A percentile compares a stretch with the other conserved stretches of the same genome.
phyloP scores from a whole-genome alignment of 257 asterid species.

The Ballota nigra region DNA sequence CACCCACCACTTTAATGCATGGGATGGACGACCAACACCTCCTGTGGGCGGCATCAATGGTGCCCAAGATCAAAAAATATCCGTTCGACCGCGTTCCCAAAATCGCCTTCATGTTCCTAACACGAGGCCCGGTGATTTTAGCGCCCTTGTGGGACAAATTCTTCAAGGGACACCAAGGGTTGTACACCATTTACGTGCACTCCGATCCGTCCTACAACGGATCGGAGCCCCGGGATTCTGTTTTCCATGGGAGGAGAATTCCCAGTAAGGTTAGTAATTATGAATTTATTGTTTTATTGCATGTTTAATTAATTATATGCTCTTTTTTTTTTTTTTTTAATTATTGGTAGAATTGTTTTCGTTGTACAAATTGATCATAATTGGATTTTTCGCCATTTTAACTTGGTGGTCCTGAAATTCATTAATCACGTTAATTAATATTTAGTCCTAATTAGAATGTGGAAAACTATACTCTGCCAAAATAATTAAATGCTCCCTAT shows the following conservation, averaged over 20 bases:
- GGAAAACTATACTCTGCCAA: not conserved
- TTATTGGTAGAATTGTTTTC: not conserved
- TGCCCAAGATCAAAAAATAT: conserved; percentile 28
- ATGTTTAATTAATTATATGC: not conserved
- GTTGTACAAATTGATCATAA: too few relatives aligned
- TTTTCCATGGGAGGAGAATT: conserved; percentile 66
- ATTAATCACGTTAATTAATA: not conserved
- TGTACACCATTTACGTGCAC: conserved; percentile 62
- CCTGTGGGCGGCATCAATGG: conserved; percentile 61
- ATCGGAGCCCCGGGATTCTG: conserved; percentile 50
- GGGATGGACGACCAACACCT: conserved; percentile 60
- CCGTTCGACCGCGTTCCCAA: conserved; percentile 40
- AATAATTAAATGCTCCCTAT: not conserved
- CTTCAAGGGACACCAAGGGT: conserved; percentile 47
- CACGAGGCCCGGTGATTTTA: conserved; percentile 47
- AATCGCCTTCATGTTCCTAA: conserved; percentile 68
- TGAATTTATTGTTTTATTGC: not conserved
- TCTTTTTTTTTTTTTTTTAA: not conserved
- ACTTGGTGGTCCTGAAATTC: not conserved
- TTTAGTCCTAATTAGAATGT: not conserved
- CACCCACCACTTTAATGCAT: conserved; percentile 40
- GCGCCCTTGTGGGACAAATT: conserved; percentile 70
- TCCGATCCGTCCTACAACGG: conserved; percentile 51
- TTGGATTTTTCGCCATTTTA: too few relatives aligned
- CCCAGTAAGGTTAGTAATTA: conserved; percentile 67